Conservation (phyloP, 2,329 filamentous ascomycete species). For the Ceratocystis smalleyi region DNA sequence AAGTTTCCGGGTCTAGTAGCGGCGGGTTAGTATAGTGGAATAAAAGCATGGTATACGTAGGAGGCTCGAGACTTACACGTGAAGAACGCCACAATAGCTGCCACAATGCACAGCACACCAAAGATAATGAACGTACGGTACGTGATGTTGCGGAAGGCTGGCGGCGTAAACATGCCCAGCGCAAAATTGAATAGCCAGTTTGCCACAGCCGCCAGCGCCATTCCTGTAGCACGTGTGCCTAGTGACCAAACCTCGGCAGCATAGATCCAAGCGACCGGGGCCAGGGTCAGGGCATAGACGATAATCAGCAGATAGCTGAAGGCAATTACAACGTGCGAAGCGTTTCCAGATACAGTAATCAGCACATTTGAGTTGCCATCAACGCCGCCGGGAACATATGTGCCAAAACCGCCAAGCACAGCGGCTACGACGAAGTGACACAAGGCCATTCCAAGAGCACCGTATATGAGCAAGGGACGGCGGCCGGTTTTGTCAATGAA, state of each 20-base stretch:
- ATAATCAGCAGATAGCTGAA: constrained; percentile 51
- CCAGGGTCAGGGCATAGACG: constrained; percentile 47
- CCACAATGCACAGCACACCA: constrained; percentile 29
- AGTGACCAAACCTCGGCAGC: constrained; percentile 49
- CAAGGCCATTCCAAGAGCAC: constrained; percentile 48
- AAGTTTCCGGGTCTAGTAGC: constrained; percentile 25
- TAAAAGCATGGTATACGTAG: not conserved
- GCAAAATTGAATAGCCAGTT: constrained; percentile 31
- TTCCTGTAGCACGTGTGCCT: constrained; percentile 43
- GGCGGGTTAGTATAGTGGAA: not conserved
- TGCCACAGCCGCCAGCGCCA: constrained; percentile 39
- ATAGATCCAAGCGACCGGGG: constrained; percentile 50
- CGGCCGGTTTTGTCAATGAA: constrained; percentile 42
- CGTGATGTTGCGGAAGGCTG: constrained; percentile 26
- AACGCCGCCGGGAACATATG: constrained; percentile 29
- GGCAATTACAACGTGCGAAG: constrained; percentile 47
- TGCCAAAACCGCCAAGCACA: constrained; percentile 34
- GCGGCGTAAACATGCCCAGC: constrained; percentile 27
- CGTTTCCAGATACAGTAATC: constrained; percentile 34
- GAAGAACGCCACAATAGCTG: constrained; percentile 29
- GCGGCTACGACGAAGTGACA: constrained; percentile 42
- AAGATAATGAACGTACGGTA: constrained; percentile 26
- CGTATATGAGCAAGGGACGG: constrained; percentile 49
- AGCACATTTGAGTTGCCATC: constrained; percentile 30
- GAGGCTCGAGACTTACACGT: constrained; percentile 19